Conservation (phyloP, 345 rosid species). For the Eutrema heterophyllum region DNA sequence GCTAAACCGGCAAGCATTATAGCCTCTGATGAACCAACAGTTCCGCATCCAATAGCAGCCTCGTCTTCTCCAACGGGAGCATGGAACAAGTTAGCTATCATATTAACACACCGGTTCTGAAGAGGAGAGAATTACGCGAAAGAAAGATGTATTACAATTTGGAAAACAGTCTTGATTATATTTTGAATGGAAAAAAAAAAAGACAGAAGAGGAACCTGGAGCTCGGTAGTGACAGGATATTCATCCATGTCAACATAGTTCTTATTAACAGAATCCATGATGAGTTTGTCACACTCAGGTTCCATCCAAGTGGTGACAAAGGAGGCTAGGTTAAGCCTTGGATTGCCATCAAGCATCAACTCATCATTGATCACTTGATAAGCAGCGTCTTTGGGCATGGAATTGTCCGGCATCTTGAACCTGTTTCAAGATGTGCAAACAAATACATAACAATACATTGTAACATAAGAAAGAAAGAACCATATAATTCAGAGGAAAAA, state of each 20-base stretch:
- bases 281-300: constrained; percentile 76
- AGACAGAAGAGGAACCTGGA: constrained; percentile 41
- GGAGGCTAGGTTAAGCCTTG: constrained; percentile 72
- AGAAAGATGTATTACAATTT: background rate
- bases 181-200: background rate
- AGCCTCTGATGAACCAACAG: constrained; percentile 77
- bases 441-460: background rate
- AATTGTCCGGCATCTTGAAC: constrained; percentile 58
- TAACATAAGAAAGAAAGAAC: background rate
- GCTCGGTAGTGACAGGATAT: constrained; percentile 82
- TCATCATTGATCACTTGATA: constrained; percentile 70
- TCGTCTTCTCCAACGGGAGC: constrained; percentile 59
- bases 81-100: constrained; percentile 70
- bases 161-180: background rate
- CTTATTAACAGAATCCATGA: constrained; percentile 62
- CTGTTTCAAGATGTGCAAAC: constrained; percentile 22
- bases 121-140: background rate
- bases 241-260: constrained; percentile 87
- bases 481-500: background rate
- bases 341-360: constrained; percentile 79
- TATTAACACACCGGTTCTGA: constrained; percentile 80
- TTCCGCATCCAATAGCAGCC: constrained; percentile 66
- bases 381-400: constrained; percentile 75
- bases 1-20: constrained; percentile 85
- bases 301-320: constrained; percentile 90